Base-by-base conservation (phyloP, 306 rosid genomes). In the Elaeagnus macrophylla region DNA sequence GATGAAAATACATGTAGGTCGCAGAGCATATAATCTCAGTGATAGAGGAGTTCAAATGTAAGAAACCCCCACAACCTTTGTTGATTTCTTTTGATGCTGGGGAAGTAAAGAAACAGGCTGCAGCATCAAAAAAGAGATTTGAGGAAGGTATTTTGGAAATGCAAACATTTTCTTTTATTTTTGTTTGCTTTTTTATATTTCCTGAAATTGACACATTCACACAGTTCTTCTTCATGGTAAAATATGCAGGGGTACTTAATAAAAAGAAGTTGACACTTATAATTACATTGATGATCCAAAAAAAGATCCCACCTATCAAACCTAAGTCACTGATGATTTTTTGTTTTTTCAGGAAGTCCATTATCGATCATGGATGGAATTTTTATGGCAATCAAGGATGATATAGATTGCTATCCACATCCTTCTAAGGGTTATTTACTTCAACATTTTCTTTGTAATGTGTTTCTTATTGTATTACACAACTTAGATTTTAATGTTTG, bases 321-420 rank as follows among this genome's bases (percentile, higher is more conserved):
- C 2, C 32, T 25, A 25, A 25, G 81, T 25, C 32, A 25, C 32
- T 5, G 32, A 25, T 25, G 32, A 25, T 25, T 25, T 67, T 68
- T 72, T 54, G 66, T 17, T 52, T 54, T 39, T 74, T 63, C 45
- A 90, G 97, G 94, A 61, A 81, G 77, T 51, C 86, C 94, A 39
- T 51, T 86, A 70, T 83, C 95, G n/a, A 80, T 90, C 65, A 67
- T 90, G 79, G 97, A 90, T 59, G 97, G 97, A 52, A 86, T 83
- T 73, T 90, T 90, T 66, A 66, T 90, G 53, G 95, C 97, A 59
- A 81, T 86, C 79, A 90, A 90, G 79, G 97, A 90, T 80, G 97
- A 90, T 70, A 90, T 90, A 63, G 97, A 90, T 72, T 90, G 94
- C 67, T 65, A 41, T 63, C 95, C 97, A 46, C 73, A 79, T 75